A percentile compares a stretch with the other conserved stretches of the same genome.
phyloP scores from a whole-genome alignment of 2,329 filamentous ascomycete species.

The Sporothrix brunneoviolacea region DNA sequence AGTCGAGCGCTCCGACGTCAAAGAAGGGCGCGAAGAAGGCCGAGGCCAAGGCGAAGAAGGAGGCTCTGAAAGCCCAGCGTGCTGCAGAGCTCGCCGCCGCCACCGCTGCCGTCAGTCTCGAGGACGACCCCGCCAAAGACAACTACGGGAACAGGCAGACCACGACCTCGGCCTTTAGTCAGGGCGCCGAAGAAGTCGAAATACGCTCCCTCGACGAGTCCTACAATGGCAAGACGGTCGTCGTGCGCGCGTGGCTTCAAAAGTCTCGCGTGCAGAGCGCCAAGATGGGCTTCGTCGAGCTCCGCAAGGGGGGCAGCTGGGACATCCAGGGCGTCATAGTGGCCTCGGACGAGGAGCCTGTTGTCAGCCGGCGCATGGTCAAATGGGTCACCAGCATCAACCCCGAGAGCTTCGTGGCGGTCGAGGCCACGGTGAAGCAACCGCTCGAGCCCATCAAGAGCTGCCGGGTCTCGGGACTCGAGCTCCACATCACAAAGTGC shows the following conservation, averaged over 20 bases:
- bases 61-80: slow-evolving; percentile 68
- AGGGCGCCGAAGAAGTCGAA: slow-evolving; percentile 48
- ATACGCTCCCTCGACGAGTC: slow-evolving; percentile 59
- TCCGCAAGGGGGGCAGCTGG: slow-evolving; percentile 67
- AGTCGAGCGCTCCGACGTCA: too few species aligned
- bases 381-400: slow-evolving; percentile 76
- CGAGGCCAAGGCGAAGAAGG: slow-evolving; percentile 79
- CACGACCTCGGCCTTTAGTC: slow-evolving; percentile 36
- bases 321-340: slow-evolving; percentile 76
- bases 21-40: slow-evolving; percentile 84
- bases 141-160: slow-evolving; percentile 59
- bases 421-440: slow-evolving; percentile 75
- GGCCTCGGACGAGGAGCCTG: slow-evolving; percentile 48
- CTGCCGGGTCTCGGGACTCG: slow-evolving; percentile 68
- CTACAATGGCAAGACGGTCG: slow-evolving; percentile 63
- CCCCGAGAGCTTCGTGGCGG: slow-evolving; percentile 73
- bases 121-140: slow-evolving; percentile 62
- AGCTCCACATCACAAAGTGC: slow-evolving; percentile 83
- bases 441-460: slow-evolving; percentile 85
- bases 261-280: slow-evolving; percentile 83
- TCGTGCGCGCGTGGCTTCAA: slow-evolving; percentile 74
- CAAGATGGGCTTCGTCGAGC: slow-evolving; percentile 85
- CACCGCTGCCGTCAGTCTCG: slow-evolving; percentile 53
- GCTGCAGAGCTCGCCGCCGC: slow-evolving; percentile 68
- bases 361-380: slow-evolving; percentile 80